Evolutionary conservation across 2,329 filamentous ascomycete genomes (phyloP), one percentile per base, ranked within the genome.

Genomic region (Parastagonospora nodorum): DNA sequence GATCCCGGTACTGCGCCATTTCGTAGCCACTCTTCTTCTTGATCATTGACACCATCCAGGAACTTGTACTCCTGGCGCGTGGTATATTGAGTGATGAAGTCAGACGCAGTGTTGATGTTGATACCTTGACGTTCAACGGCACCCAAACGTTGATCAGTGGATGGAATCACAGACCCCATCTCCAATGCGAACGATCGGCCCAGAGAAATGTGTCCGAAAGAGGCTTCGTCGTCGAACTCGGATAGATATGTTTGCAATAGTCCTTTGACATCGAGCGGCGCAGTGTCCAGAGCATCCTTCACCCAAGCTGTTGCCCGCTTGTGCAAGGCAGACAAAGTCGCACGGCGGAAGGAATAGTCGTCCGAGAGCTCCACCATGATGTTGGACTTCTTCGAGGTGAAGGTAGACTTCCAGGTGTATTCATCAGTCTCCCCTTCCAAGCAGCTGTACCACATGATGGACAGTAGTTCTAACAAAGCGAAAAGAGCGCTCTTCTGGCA

Each of bases 31-130:
- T 74, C 71, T 51, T 82, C 80, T 51, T 87, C 85, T 53, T 87
- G 84, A 51, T 88, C 86, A 1, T 87, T 85, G 32, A 89, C 77
- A 2, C 85, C 83, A 69, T 96, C 91, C 9, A 91, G 86, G 67
- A 93, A 93, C 49, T 92, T 87, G 73, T 99, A 99, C 68, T 96
- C 92, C 71, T 99, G 95, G 32, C 94, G 88, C 24, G 92, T 95
- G 3, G 93, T 97, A 71, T 99, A 99, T 68, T 99, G 93, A 1
- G 94, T 92, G 68, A 99, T 86, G 64, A 99, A 96, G 70, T 97
- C 93, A 2, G 94, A 97, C 0, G 90, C 92, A 9, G 92, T 92
- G 70, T 97, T 96, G 71, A 97, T 88, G 55, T 85, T 85, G 46
- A 85, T 84, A 41, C 88, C 85, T 14, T 88, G 86, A 56, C 82